These are phyloP conservation scores for Malus hybrid DNA, from an alignment of 331 rosid genomes.

Conservation along the genomic window DNA sequence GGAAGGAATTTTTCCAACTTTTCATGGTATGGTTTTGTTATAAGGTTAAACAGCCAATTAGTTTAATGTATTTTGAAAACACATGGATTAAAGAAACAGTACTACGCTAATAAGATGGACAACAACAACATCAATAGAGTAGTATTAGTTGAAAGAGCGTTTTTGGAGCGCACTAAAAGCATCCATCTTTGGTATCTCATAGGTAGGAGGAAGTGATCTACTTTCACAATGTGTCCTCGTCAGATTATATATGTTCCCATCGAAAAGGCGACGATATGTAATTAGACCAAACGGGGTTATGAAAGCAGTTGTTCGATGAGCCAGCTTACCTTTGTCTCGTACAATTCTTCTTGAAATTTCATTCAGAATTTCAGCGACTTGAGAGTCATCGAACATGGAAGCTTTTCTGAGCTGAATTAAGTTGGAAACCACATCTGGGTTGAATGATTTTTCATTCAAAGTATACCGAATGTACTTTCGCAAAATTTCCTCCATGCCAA, in stretches of 20 bases:
- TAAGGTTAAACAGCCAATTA: conserved; percentile 4
- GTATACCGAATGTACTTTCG: conserved; percentile 87
- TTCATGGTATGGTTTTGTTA: not conserved
- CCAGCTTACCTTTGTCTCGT: conserved; percentile 63
- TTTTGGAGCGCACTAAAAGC: not conserved
- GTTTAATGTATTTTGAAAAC: not conserved
- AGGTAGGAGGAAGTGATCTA: not conserved
- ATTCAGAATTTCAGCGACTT: conserved; percentile 63
- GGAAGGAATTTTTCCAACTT: not conserved
- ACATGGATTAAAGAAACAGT: not conserved
- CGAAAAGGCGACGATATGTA: not conserved
- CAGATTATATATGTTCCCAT: not conserved
- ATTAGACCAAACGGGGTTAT: not conserved
- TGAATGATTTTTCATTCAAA: conserved; percentile 85
- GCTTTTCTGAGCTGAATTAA: conserved; percentile 72
- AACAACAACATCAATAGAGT: not conserved
- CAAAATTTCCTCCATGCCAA: conserved; percentile 56
- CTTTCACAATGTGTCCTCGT: not conserved
- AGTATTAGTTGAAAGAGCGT: not conserved
- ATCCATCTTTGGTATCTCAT: not conserved
- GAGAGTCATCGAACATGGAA: conserved; percentile 54
- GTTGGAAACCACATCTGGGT: conserved; percentile 68
- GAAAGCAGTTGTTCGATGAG: not conserved
- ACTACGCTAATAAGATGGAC: not conserved
- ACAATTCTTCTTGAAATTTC: conserved; percentile 91